A percentile compares a stretch with the other conserved stretches of the same genome.
These are phyloP conservation scores for Ceratocystis huliohia DNA, from an alignment of 2,329 filamentous ascomycete species.

Conservation along the genomic window DNA sequence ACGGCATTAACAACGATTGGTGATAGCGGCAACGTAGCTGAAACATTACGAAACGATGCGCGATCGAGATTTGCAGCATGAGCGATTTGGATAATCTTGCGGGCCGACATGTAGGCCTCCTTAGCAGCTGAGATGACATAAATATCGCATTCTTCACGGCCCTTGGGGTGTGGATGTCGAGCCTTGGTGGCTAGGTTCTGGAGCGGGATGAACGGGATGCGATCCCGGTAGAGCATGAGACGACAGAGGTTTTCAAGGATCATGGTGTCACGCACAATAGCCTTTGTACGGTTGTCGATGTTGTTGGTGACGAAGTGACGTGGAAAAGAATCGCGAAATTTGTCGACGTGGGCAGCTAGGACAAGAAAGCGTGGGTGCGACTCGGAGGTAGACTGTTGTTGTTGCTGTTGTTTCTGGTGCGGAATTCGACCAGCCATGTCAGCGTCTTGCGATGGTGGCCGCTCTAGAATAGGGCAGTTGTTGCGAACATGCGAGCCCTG, in stretches of 20 bases:
- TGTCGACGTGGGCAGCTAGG: conserved; percentile 2
- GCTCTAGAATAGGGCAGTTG: not conserved
- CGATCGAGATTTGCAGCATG: not conserved
- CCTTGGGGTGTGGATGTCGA: not conserved
- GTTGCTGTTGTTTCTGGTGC: not conserved
- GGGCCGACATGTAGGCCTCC: conserved; percentile 1
- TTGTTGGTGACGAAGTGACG: not conserved
- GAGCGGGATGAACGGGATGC: conserved; percentile 2
- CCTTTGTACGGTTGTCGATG: not conserved
- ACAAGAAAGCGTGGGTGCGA: conserved; percentile 1
- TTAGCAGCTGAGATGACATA: not conserved
- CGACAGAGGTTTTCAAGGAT: conserved; percentile 1
- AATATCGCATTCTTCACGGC: not conserved
- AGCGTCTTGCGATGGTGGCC: not conserved
- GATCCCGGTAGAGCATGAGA: conserved; percentile 10
- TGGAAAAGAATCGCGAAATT: not conserved
- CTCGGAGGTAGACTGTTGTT: not conserved
- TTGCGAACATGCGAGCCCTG: not conserved
- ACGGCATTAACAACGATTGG: not conserved
- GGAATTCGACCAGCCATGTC: not conserved
- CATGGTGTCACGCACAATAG: not conserved
- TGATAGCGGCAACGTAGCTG: not conserved
- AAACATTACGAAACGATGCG: not conserved
- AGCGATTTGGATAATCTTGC: not conserved
- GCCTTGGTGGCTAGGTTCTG: not conserved